Evolutionary conservation across 1,284 basidiomycete species (phyloP), one percentile per base, ranked within the genome.

Genomic region (Papiliotrema laurentii): DNA sequence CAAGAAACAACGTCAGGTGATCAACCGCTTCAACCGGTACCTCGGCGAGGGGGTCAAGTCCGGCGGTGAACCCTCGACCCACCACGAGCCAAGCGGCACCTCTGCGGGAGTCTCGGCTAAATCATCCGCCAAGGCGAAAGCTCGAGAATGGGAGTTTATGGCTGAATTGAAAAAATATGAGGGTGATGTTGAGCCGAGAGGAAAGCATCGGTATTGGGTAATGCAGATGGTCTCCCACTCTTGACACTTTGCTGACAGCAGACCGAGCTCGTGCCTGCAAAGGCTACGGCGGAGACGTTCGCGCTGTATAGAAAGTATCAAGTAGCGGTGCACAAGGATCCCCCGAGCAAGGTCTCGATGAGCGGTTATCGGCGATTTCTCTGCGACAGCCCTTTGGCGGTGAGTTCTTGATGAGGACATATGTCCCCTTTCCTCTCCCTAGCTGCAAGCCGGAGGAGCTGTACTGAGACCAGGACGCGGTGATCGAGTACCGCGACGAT

Each of bases 271-370:
- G 86, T 88, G 58, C 83, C 81, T 3, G 82, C 91, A 1, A 81
- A 81, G 13, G 89, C 79, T 56, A 87, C 84, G 0, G 63, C 78
- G 4, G 89, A 94, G 75, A 93, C 92, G 64, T 94, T 82, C 66
- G 75, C 74, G 14, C 78, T 97, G 13, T 96, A 81, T 65, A 71
- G 80, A 60, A 77, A 78, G 46, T 94, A 94, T 67, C 90, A 96
- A 68, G 70, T 71, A 27, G 76, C 82, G 4, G 82, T 94, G 21
- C 91, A 96, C 65, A 74, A 81, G 25, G 90, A 93, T 53, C 50
- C 60, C 24, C 69, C 66, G 3, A 51, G 68, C 0, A 76, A 80
- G 7, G 82, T 79, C 21, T 76, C 75, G 0, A 75, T 77, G 16
- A 47, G 50, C 0, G 78, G 80, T 0, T 96, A 93, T 67, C 74